Conservation (phyloP, 1,284 basidiomycete species). For the Cryptococcus depauperatus region DNA sequence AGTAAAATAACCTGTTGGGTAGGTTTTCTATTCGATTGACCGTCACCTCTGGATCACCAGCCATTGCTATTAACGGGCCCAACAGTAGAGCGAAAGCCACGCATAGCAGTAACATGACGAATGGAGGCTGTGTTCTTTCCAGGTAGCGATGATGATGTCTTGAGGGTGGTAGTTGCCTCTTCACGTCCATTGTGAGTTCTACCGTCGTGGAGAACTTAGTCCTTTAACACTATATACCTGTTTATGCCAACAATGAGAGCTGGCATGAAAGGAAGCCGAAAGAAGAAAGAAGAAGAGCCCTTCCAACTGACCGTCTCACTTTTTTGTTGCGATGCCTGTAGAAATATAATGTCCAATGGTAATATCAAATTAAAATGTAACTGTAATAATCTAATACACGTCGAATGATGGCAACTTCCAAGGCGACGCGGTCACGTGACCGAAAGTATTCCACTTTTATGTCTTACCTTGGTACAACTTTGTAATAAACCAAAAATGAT, state of each 20-base stretch:
- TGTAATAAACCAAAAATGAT: too few species aligned
- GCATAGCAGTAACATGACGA: conserved; percentile 5
- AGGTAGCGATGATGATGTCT: too few species aligned
- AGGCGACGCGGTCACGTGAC: too few species aligned
- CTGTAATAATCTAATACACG: too few species aligned
- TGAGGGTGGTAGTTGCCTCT: conserved; percentile 3
- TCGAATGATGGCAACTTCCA: too few species aligned
- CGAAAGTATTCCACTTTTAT: too few species aligned
- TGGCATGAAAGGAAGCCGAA: neutral
- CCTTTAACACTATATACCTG: neutral
- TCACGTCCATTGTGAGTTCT: neutral
- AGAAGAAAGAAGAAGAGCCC: neutral
- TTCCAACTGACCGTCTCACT: too few species aligned
- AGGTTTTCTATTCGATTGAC: conserved; percentile 54
- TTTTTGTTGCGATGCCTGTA: too few species aligned
- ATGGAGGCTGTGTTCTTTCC: neutral
- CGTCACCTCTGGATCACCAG: conserved; percentile 42
- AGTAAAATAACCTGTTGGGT: conserved; percentile 81
- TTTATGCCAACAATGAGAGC: neutral
- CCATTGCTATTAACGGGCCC: conserved; percentile 11
- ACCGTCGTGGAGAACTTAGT: neutral
- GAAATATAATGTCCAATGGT: too few species aligned
- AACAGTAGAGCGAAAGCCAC: conserved; percentile 8
- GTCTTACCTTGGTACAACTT: too few species aligned
- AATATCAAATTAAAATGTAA: too few species aligned